Base-by-base conservation (phyloP, 2,329 filamentous ascomycete genomes). In the Fusarium abutilonis region DNA sequence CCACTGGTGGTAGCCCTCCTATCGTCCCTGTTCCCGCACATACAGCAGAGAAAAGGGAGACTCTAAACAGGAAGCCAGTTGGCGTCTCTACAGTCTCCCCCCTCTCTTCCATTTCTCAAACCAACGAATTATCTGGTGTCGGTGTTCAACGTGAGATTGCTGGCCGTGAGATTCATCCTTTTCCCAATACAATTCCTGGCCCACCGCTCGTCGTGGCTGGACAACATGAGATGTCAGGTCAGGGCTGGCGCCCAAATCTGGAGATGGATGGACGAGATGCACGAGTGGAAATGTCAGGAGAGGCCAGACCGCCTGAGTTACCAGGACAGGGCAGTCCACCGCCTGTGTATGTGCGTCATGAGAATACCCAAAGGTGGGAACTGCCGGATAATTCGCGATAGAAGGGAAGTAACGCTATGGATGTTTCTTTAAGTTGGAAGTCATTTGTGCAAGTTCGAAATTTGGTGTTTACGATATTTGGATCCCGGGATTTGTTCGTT, bases 191-290 rank as follows among this genome's bases (percentile, higher is more conserved):
- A 26, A 56, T 57, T 17, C 63, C 64, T 2, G 64, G 62, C 19
- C 54, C 62, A n/a, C 64, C 68, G 1, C 32, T 66, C 1, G 51
- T 40, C 10, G 46, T 65, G 32, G n/a, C 66, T 36, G 68, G 68
- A 10, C 64, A 64, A 8, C 54, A 70, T 31, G 68, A 70, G 56
- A 57, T 68, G 59, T 49, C 56, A 1, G 68, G 64, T 5, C 51
- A 69, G 3, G 47, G 52, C 3, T 51, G 57, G 56, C 54, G 67
- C 0, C 66, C 62, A 4, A 35, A 63, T 3, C 17, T 63, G 7
- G 68, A 70, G 35, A 70, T 66, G 64, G 55, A 63, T n/a, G 64
- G 55, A 11, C 56, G 54, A 9, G 59, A 60, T 43, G 49, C 60
- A 2, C 57, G 55, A 2, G 55, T 56, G 10, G 68, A 70, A 31